A percentile compares a stretch with the other conserved stretches of the same genome.
These are phyloP conservation scores for Nicotiana benthamiana DNA, from an alignment of 257 asterid species.

Conservation along the genomic window DNA sequence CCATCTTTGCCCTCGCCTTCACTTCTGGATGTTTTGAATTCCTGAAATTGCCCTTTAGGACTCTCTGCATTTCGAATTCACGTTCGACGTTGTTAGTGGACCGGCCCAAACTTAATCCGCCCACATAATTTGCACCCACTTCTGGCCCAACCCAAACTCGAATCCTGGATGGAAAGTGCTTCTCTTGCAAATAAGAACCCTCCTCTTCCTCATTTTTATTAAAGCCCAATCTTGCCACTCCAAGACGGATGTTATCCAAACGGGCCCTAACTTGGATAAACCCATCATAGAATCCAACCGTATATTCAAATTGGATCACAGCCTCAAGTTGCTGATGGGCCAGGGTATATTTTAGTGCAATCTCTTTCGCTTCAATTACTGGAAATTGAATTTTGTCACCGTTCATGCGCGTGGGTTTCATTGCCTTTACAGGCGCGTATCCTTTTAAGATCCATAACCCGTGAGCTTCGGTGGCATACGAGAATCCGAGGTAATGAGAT, in stretches of 20 bases:
- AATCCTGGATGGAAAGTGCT: conserved; percentile 65
- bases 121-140: conserved; percentile 63
- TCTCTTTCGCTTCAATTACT: conserved; percentile 39
- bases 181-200: conserved; percentile 36
- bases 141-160: conserved; percentile 91
- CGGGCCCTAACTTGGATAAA: conserved; percentile 60
- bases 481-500: conserved; percentile 37
- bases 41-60: conserved; percentile 50
- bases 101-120: conserved; percentile 67
- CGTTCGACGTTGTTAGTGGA: conserved; percentile 57
- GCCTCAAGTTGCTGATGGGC: conserved; percentile 91
- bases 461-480: conserved; percentile 68
- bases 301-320: conserved; percentile 74
- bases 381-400: conserved; percentile 27
- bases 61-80: conserved; percentile 53
- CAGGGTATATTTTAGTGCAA: conserved; percentile 56
- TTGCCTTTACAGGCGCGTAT: conserved; percentile 61
- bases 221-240: conserved; percentile 64
- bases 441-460: conserved; percentile 78
- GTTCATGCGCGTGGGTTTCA: conserved; percentile 30
- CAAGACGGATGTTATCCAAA: conserved; percentile 63
- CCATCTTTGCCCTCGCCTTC: conserved; percentile 49
- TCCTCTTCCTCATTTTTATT: conserved; percentile 25
- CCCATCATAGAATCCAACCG: conserved; percentile 42
- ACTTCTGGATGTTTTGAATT: conserved; percentile 35